Evolutionary conservation across 2,329 filamentous ascomycete species (phyloP).

Genomic region (Tolypocladium endophyticum): DNA sequence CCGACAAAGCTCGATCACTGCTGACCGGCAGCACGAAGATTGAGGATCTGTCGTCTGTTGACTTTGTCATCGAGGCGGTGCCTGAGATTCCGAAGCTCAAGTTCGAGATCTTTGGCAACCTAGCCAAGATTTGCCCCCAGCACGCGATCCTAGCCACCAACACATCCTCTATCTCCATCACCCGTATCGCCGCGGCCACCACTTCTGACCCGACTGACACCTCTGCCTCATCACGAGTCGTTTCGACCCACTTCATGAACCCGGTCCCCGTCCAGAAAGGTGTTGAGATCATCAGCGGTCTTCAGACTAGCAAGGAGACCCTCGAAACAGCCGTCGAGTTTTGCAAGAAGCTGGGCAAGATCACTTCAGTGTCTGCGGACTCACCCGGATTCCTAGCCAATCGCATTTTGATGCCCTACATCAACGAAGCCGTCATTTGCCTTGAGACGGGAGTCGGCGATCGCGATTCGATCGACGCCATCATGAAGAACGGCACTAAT

Average conservation of each 20-base stretch:
- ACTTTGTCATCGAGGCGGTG: slow-evolving; percentile 97
- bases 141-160: slow-evolving; percentile 94
- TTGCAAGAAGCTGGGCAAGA: slow-evolving; percentile 86
- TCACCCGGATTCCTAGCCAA: slow-evolving; percentile 93
- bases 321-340: slow-evolving; percentile 75
- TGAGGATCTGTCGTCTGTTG: slow-evolving; percentile 68
- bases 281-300: slow-evolving; percentile 90
- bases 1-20: slow-evolving; percentile 59
- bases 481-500: slow-evolving; percentile 99
- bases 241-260: slow-evolving; percentile 99
- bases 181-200: slow-evolving; percentile 83
- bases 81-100: slow-evolving; percentile 87
- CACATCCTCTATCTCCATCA: slow-evolving; percentile 97
- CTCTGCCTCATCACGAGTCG: slow-evolving; percentile 73
- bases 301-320: slow-evolving; percentile 80
- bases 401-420: slow-evolving; percentile 96
- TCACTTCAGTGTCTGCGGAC: slow-evolving; percentile 78
- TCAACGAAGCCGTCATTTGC: slow-evolving; percentile 96
- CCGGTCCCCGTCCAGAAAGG: slow-evolving; percentile 94
- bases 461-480: slow-evolving; percentile 86
- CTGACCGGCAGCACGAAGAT: slow-evolving; percentile 63
- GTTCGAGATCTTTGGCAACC: slow-evolving; percentile 71
- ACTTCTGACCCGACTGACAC: slow-evolving; percentile 69
- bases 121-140: slow-evolving; percentile 70
- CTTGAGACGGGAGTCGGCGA: slow-evolving; percentile 85